Evolutionary conservation across 2,329 filamentous ascomycete genomes (phyloP), one percentile per base, ranked within the genome.

Genomic region (Dendryphion nanum): DNA sequence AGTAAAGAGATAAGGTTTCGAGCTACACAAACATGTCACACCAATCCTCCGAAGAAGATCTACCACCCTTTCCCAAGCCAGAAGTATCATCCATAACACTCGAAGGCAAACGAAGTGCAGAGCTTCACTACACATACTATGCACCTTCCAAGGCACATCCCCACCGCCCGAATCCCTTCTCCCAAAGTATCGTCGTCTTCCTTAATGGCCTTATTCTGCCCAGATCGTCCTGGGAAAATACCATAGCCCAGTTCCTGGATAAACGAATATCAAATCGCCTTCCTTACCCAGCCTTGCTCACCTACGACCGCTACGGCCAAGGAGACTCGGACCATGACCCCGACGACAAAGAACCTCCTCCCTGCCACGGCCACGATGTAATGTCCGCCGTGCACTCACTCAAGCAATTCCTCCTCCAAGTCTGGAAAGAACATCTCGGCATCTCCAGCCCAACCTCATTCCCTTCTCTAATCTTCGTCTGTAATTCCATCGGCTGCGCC

Each of bases 291-390:
- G 62, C 64, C 12, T 54, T 80, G 14, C 62, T 81, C 3, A 72
- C 71, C 30, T 81, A 81, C 44, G 78, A 81, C 55, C 75, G 78
- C 29, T 80, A 73, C 47, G 77, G 78, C 6, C 78, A 81, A 54
- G 77, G 77, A 7, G 71, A 63, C 48, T 71, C 53, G 33, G 74
- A 76, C n/a, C 54, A 59, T 3, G 75, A 79, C 33, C 70, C 61
- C 12, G 45, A 48, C 26, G 62, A 66, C 33, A 37, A 42, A 30
- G 47, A 67, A 6, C 51, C 50, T 12, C 57, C 51, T 3, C 56
- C 58, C 16, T 61, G 57, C 20, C 65, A 77, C 38, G 73, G 69
- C 5, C 77, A 80, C 44, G 73, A 77, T 45, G 59, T 66, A 5
- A 56, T 62, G 21, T 66, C 68, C 19, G 70, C 67, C 20, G 65